These are phyloP conservation scores for Orbilia ellipsospora DNA, from an alignment of 2,329 filamentous ascomycete genomes.

Conservation along the genomic window DNA sequence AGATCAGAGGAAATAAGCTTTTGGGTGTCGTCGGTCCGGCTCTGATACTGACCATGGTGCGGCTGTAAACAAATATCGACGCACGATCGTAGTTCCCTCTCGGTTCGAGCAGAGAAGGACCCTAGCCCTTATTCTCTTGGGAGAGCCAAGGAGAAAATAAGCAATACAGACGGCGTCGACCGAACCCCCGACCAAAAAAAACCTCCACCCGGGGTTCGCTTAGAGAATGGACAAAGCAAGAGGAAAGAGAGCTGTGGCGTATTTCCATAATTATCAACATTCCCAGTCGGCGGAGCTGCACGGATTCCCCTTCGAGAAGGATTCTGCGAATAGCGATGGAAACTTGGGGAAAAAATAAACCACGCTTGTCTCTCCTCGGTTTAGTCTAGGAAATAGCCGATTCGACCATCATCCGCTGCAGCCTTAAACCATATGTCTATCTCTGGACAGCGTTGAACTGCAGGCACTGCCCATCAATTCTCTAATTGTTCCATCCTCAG, in stretches of 20 bases:
- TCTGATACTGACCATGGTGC: no score
- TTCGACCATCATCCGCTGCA: conserved; percentile 21
- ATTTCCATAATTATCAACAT: conserved; percentile 55
- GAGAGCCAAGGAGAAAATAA: not conserved
- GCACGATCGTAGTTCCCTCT: no score
- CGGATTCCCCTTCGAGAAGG: conserved; percentile 50
- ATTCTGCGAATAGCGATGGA: conserved; percentile 42
- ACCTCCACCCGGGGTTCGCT: conserved; percentile 13
- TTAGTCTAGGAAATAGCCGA: conserved; percentile 40
- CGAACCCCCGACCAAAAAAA: not conserved
- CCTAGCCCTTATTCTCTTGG: not conserved
- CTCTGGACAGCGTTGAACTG: conserved; percentile 28
- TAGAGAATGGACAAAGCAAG: conserved; percentile 11
- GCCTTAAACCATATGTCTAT: conserved; percentile 8
- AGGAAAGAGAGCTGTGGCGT: conserved; percentile 37
- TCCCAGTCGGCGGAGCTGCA: conserved; percentile 41
- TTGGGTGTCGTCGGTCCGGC: no score
- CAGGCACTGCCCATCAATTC: conserved; percentile 41
- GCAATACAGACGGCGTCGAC: conserved; percentile 7
- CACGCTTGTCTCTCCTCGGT: conserved; percentile 35
- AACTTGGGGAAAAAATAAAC: conserved; percentile 51
- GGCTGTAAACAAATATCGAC: no score
- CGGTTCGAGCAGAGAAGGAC: no score
- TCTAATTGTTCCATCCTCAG: not conserved
- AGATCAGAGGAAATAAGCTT: no score